phyloP scores from a whole-genome alignment of 106 monocot species.

The Apostasia shenzhenica region DNA sequence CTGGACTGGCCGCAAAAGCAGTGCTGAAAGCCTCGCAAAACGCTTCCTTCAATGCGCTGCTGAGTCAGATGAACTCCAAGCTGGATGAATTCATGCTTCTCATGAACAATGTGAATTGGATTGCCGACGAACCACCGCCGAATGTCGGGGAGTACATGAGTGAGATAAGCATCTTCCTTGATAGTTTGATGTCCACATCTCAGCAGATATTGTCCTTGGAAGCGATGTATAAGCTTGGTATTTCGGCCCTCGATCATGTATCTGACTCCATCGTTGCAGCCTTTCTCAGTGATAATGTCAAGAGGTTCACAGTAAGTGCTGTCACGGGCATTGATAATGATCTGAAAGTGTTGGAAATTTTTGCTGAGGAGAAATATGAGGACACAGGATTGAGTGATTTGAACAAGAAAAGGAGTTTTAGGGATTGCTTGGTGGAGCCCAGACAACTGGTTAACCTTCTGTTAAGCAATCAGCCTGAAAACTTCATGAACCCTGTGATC shows the following conservation, averaged over 20 bases:
- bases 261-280: slow-evolving; percentile 38
- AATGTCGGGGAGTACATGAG: slow-evolving; percentile 45
- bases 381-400: slow-evolving; percentile 20
- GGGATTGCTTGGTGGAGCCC: slow-evolving; percentile 44
- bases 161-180: slow-evolving; percentile 34
- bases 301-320: slow-evolving; percentile 51
- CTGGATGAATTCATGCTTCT: slow-evolving; percentile 43
- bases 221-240: slow-evolving; percentile 32
- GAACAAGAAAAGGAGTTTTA: slow-evolving; percentile 38
- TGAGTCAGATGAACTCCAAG: slow-evolving; percentile 28
- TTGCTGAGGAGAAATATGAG: slow-evolving; percentile 41
- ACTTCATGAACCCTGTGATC: slow-evolving; percentile 70
- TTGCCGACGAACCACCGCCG: slow-evolving; percentile 45
- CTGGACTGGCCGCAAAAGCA: slow-evolving; percentile 36
- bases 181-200: slow-evolving; percentile 33
- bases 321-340: slow-evolving; percentile 49
- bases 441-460: slow-evolving; percentile 61
- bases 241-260: slow-evolving; percentile 40
- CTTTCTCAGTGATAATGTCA: slow-evolving; percentile 47
- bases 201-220: slow-evolving; percentile 45
- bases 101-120: slow-evolving; percentile 52
- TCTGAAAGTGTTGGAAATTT: slow-evolving; percentile 41
- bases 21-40: slow-evolving; percentile 47
- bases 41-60: slow-evolving; percentile 37
- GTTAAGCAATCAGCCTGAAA: slow-evolving; percentile 51